phyloP scores from a whole-genome alignment of 176 grass and related monocot species.

The Pontederia crassipes region DNA sequence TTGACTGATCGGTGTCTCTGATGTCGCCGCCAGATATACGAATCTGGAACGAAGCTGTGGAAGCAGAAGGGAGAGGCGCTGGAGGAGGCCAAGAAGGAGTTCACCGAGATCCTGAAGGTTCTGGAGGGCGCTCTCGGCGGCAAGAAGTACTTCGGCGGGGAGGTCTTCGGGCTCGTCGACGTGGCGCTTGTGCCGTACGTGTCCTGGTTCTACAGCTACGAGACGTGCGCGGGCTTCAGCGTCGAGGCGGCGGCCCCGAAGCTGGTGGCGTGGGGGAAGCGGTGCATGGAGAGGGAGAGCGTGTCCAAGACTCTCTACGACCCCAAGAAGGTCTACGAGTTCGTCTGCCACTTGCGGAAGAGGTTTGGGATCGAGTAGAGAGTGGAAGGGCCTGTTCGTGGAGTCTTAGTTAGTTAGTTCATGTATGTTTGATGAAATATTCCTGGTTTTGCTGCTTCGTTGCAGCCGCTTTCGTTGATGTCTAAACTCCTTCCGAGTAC shows the following conservation, averaged over 20 bases:
- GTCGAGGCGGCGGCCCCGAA: conserved; percentile 12
- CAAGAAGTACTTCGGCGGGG: conserved; percentile 28
- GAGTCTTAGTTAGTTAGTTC: too few species aligned
- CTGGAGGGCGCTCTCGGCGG: conserved; percentile 26
- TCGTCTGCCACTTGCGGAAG: conserved; percentile 11
- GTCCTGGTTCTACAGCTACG: conserved; percentile 29
- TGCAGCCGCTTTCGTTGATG: neutral
- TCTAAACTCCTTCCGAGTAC: too few species aligned
- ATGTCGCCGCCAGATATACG: conserved; percentile 12
- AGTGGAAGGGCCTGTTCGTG: too few species aligned
- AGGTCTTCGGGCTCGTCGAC: conserved; percentile 27
- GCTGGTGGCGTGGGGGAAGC: conserved; percentile 14
- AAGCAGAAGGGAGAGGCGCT: conserved; percentile 29
- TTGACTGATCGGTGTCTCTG: neutral
- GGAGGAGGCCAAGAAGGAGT: conserved; percentile 31
- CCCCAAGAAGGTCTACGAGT: conserved; percentile 26
- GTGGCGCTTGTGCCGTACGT: conserved; percentile 21
- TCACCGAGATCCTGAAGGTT: conserved; percentile 14
- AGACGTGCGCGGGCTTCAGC: conserved; percentile 15
- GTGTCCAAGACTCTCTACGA: conserved; percentile 16
- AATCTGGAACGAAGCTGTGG: conserved; percentile 15
- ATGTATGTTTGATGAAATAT: too few species aligned
- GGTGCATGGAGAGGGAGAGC: conserved; percentile 25
- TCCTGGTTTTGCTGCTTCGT: too few species aligned
- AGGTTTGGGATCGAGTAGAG: conserved; percentile 6